Conservation (phyloP, 768 basidiomycete genomes). For the Pseudohyphozyma bogoriensis region DNA sequence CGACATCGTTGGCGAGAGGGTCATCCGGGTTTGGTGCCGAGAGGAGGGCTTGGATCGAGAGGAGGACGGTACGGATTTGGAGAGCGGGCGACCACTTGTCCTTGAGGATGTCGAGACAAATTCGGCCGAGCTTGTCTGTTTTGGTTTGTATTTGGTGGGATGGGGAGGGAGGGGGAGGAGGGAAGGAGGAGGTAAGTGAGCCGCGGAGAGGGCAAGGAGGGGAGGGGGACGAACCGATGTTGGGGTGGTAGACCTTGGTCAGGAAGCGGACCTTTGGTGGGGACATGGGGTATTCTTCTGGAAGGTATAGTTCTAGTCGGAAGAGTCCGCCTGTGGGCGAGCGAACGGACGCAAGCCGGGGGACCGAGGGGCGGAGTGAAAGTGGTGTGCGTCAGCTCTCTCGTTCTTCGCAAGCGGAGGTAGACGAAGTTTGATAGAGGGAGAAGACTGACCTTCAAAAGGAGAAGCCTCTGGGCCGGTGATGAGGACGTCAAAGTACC, state of each 20-base stretch:
- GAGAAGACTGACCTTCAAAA: slow-evolving; percentile 57
- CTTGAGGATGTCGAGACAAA: slow-evolving; percentile 97
- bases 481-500: slow-evolving; percentile 98
- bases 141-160: too few relatives aligned
- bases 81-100: slow-evolving; percentile 99
- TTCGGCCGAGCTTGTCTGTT: slow-evolving; percentile 91
- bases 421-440: neutral
- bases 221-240: slow-evolving; percentile 65
- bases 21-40: slow-evolving; percentile 96
- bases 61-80: slow-evolving; percentile 92
- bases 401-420: neutral
- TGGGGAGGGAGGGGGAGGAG: too few relatives aligned
- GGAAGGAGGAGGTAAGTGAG: neutral
- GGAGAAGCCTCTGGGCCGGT: slow-evolving; percentile 90
- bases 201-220: neutral
- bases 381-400: neutral
- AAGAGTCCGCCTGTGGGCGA: slow-evolving; percentile 85
- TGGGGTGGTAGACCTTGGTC: slow-evolving; percentile 65
- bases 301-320: slow-evolving; percentile 91
- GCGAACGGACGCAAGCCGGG: too few relatives aligned
- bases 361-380: neutral
- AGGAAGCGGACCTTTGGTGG: slow-evolving; percentile 80
- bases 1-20: slow-evolving; percentile 78
- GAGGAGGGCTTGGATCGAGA: slow-evolving; percentile 93
- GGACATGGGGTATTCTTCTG: slow-evolving; percentile 99